Conservation (phyloP, 2,329 filamentous ascomycete genomes). For the Ophiocordyceps camponoti-floridani region DNA sequence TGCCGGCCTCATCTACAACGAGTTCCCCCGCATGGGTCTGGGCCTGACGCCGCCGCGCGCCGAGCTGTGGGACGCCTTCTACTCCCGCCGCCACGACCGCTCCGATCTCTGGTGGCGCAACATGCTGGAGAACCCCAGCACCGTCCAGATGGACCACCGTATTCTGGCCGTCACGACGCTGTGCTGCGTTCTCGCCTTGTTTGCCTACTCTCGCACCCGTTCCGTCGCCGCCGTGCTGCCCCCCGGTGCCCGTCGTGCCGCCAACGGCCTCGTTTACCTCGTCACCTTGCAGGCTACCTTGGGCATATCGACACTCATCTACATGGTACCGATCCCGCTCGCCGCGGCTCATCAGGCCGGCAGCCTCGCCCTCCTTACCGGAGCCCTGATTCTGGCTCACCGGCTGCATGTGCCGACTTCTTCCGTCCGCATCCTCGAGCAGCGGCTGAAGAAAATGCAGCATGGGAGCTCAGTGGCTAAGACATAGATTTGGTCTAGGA, state of each 20-base stretch:
- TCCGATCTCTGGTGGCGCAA: slow-evolving; percentile 93
- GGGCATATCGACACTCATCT: slow-evolving; percentile 80
- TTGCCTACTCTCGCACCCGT: slow-evolving; percentile 59
- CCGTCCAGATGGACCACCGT: slow-evolving; percentile 91
- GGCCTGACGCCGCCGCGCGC: slow-evolving; percentile 64
- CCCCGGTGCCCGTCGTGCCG: slow-evolving; percentile 43
- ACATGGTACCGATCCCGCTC: slow-evolving; percentile 77
- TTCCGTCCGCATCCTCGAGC: slow-evolving; percentile 41
- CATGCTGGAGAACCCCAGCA: slow-evolving; percentile 87
- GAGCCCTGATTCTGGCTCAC: slow-evolving; percentile 62
- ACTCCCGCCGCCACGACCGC: slow-evolving; percentile 59
- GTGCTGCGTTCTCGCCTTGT: slow-evolving; percentile 60
- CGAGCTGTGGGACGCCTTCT: slow-evolving; percentile 75
- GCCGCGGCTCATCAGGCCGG: slow-evolving; percentile 90
- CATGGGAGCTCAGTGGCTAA: background rate
- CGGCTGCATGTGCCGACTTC: slow-evolving; percentile 56
- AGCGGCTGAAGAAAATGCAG: slow-evolving; percentile 20
- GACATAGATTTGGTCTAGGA: background rate
- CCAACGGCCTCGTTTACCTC: slow-evolving; percentile 67
- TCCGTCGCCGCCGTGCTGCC: slow-evolving; percentile 41
- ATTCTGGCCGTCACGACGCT: slow-evolving; percentile 84
- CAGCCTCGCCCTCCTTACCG: slow-evolving; percentile 67
- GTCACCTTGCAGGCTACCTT: slow-evolving; percentile 67
- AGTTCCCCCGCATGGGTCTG: slow-evolving; percentile 88
- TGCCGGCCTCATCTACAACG: slow-evolving; percentile 94